Conservation (phyloP, 805 yeast genomes). For the Kodamaea leandrae region DNA sequence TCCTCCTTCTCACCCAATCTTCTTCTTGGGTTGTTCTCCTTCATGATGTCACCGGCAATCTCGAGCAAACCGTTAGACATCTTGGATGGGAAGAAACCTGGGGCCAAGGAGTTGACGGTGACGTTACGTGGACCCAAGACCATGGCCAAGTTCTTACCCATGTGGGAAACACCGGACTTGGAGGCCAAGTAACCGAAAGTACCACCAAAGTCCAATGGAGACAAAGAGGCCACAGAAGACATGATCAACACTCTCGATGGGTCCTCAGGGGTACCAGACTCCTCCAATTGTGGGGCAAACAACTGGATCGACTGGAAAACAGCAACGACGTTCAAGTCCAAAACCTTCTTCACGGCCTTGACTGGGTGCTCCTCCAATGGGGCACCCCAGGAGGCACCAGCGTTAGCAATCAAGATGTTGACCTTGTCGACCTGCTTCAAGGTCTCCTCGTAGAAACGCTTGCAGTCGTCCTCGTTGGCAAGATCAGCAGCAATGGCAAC, state of each 20-base stretch:
- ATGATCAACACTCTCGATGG: constrained; percentile 65
- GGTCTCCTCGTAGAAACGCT: constrained; percentile 42
- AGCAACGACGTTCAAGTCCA: constrained; percentile 62
- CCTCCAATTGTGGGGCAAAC: constrained; percentile 55
- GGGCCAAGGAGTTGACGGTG: constrained; percentile 69
- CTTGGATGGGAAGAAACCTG: constrained; percentile 75
- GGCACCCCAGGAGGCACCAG: constrained; percentile 81
- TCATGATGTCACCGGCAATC: constrained; percentile 47
- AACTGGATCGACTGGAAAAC: constrained; percentile 65
- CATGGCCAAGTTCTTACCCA: constrained; percentile 60
- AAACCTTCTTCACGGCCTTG: constrained; percentile 57
- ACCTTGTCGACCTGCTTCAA: constrained; percentile 41
- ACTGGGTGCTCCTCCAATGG: constrained; percentile 60
- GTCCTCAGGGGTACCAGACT: constrained; percentile 50
- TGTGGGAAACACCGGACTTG: constrained; percentile 70
- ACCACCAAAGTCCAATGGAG: constrained; percentile 47
- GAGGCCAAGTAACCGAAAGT: constrained; percentile 72
- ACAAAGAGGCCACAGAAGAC: constrained; percentile 62
- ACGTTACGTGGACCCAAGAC: constrained; percentile 66
- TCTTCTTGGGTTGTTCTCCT: constrained; percentile 53
- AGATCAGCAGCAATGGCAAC: constrained; percentile 57
- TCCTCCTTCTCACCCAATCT: constrained; percentile 65
- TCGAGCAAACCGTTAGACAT: constrained; percentile 67
- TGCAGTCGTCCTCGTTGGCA: constrained; percentile 48
- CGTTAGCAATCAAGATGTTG: constrained; percentile 69